These are phyloP conservation scores for Gossypium raimondii DNA, from an alignment of 345 rosid species.

Conservation along the genomic window DNA sequence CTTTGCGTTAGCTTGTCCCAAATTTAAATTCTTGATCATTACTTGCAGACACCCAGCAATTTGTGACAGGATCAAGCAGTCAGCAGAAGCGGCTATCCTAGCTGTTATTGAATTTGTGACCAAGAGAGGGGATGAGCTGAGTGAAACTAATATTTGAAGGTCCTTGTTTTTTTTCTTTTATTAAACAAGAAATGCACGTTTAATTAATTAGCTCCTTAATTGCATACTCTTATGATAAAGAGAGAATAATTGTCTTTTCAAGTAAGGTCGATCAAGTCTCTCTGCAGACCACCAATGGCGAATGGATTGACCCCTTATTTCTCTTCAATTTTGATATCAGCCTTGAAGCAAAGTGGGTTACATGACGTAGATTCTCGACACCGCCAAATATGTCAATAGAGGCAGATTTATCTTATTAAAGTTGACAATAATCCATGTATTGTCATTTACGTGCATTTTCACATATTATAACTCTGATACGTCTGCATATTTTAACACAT, in stretches of 20 bases:
- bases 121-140: constrained; percentile 72
- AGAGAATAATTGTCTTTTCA: background rate
- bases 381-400: too few species aligned
- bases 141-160: constrained; percentile 65
- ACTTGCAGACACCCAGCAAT: constrained; percentile 71
- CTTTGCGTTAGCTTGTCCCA: constrained; percentile 3
- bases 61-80: constrained; percentile 80
- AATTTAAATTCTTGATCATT: constrained; percentile 24
- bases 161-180: constrained; percentile 24
- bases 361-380: too few species aligned
- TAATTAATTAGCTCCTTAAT: constrained; percentile 11
- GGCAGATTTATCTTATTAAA: too few species aligned
- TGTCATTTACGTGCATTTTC: too few species aligned
- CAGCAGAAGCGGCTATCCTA: constrained; percentile 94
- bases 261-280: background rate
- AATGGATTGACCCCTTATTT: too few species aligned
- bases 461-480: too few species aligned
- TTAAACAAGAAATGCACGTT: background rate
- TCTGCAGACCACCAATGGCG: constrained; percentile 33
- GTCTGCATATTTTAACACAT: too few species aligned
- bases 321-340: too few species aligned
- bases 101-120: constrained; percentile 85
- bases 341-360: too few species aligned
- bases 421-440: too few species aligned
- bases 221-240: background rate